Percentiles rank a stretch among this genome's conserved stretches.
phyloP scores from a whole-genome alignment of 2,329 filamentous ascomycete genomes.

The Hypoxylon sp. region DNA sequence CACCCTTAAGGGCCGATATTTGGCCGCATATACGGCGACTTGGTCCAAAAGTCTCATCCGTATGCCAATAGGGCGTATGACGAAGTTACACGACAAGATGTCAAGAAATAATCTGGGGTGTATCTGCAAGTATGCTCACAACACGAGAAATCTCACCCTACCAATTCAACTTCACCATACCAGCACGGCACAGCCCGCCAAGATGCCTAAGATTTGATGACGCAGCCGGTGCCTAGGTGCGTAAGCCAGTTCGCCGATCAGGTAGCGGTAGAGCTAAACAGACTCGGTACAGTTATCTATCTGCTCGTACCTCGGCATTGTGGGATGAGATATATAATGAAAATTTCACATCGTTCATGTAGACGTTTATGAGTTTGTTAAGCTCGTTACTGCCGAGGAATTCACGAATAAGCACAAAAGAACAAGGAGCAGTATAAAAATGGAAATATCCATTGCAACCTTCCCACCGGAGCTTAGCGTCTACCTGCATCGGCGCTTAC shows the following conservation, averaged over 20 bases:
- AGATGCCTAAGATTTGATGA: slow-evolving; percentile 1
- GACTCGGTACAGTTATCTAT: not conserved
- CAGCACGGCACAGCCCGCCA: slow-evolving; percentile 1
- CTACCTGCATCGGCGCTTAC: slow-evolving; percentile 14
- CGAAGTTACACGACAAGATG: slow-evolving; percentile 1
- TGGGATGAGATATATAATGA: not conserved
- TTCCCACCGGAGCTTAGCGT: slow-evolving; percentile 27
- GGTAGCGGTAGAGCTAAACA: not conserved
- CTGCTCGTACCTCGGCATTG: not conserved
- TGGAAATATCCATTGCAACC: slow-evolving; percentile 13
- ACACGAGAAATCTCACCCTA: not conserved
- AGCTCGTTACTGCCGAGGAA: slow-evolving; percentile 5
- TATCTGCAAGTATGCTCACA: slow-evolving; percentile 6
- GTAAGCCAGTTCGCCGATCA: not conserved
- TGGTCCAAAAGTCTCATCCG: slow-evolving; percentile 7
- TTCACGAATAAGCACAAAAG: not conserved
- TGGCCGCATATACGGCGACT: slow-evolving; percentile 3
- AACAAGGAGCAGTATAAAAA: slow-evolving; percentile 15
- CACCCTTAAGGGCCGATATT: slow-evolving; percentile 5
- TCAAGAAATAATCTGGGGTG: slow-evolving; percentile 2
- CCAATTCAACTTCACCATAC: slow-evolving; percentile 1
- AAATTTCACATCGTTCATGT: not conserved
- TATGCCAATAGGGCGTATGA: slow-evolving; percentile 4
- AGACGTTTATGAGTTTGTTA: not conserved
- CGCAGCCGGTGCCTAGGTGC: slow-evolving; percentile 6